Evolutionary conservation across 768 basidiomycete genomes (phyloP).

Genomic region (Panaeolus papilionaceus): DNA sequence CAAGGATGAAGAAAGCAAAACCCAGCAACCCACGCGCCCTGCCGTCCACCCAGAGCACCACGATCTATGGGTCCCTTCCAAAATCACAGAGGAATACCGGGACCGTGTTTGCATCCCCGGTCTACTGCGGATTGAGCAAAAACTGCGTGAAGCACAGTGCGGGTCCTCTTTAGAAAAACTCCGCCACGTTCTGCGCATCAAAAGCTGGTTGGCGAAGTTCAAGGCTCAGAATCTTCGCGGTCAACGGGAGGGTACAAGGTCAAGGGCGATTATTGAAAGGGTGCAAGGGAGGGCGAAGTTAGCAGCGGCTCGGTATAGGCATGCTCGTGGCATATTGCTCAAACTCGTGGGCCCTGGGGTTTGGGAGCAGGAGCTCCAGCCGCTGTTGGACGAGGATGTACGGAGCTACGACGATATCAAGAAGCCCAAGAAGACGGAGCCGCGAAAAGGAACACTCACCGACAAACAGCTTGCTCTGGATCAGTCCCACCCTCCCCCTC

Average conservation of each 20-base stretch:
- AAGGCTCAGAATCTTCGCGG: not conserved
- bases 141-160: constrained; percentile 20
- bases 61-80: constrained; percentile 18
- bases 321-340: not conserved
- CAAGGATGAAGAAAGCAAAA: not conserved
- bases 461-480: too few relatives aligned
- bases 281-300: not conserved
- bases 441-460: too few relatives aligned
- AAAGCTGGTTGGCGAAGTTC: not conserved
- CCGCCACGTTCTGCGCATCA: constrained; percentile 11
- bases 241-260: constrained; percentile 2
- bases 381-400: too few relatives aligned
- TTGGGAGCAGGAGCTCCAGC: too few relatives aligned
- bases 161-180: constrained; percentile 16
- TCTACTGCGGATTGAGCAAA: too few relatives aligned
- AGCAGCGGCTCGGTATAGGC: not conserved
- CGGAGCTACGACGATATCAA: not conserved
- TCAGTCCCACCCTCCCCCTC: too few relatives aligned
- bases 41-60: constrained; percentile 17
- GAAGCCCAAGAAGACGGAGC: not conserved
- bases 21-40: not conserved
- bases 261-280: not conserved
- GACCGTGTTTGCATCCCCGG: too few relatives aligned
- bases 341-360: not conserved
- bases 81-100: too few relatives aligned